Conservation (phyloP, 805 yeast species). For the Candida pseudofarinosa region DNA sequence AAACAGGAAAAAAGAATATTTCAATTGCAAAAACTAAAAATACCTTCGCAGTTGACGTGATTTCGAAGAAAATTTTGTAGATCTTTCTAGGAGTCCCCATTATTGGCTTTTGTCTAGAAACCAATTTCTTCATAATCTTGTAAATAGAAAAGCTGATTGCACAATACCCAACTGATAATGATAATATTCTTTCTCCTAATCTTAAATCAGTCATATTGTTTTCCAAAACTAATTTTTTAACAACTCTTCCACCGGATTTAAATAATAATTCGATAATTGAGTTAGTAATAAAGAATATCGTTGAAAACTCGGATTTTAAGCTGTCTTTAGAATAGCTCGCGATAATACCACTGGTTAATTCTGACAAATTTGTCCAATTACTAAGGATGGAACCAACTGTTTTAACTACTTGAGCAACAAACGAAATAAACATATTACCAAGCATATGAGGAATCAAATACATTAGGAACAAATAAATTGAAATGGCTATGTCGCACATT, state of each 20-base stretch:
- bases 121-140: slow-evolving; percentile 25
- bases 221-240: slow-evolving; percentile 16
- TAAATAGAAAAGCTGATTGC: slow-evolving; percentile 20
- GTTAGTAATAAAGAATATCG: slow-evolving; percentile 10
- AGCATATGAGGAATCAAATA: slow-evolving; percentile 47
- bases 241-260: slow-evolving; percentile 15
- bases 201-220: slow-evolving; percentile 23
- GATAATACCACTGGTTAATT: not conserved
- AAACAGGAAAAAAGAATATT: slow-evolving; percentile 77
- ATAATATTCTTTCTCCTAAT: slow-evolving; percentile 33
- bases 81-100: slow-evolving; percentile 47
- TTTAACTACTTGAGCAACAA: slow-evolving; percentile 10
- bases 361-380: not conserved
- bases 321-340: not conserved
- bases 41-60: slow-evolving; percentile 67
- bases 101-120: slow-evolving; percentile 39
- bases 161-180: slow-evolving; percentile 32
- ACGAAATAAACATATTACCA: slow-evolving; percentile 27
- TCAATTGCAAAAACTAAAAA: slow-evolving; percentile 73
- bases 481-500: slow-evolving; percentile 26
- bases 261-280: slow-evolving; percentile 12
- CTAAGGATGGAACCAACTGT: slow-evolving; percentile 2
- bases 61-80: slow-evolving; percentile 51
- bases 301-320: slow-evolving; percentile 5
- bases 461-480: slow-evolving; percentile 36